Base-by-base conservation (phyloP, 1,139 yeast species). In the Saccharomyces pastorianus region DNA sequence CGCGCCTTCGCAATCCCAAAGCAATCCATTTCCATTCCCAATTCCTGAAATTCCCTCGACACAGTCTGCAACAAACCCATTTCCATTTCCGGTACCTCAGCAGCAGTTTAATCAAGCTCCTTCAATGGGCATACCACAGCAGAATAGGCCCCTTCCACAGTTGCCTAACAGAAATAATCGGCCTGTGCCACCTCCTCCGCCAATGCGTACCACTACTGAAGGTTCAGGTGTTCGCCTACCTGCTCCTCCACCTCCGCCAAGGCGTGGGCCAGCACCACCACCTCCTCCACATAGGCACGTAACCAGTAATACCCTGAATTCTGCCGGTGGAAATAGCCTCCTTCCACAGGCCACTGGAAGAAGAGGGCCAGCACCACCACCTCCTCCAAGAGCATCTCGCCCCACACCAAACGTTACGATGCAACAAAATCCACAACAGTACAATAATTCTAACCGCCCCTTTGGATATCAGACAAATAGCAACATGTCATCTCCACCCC, bases 101-200 rank as follows among this genome's bases (percentile, higher is more conserved):
- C 63, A 61, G 26, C 54, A 67, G 5, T 59, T 61, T n/a, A 46
- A 38, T 28, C 49, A n/a, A 2, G 66, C 68, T 31, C 57, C 64
- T 34, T 61, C 62, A 6, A 51, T 50, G 31, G 20, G 51, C 51
- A 23, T 49, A 42, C 44, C 46, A n/a, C 52, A 50, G 25, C 52
- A 50, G 34, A 29, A 23, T 38, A 47, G 53, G n/a, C 58, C 60
- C 20, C 46, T 53, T 47, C 54, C 58, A 11, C 62, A 26, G 61
- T 64, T 8, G 59, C 63, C 13, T 58, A 7, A 63, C 64, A 26
- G 62, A 67, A 14, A 32, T 17, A 46, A 44, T 20, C 62, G 69
- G 31, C 72, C 72, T 6, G 73, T 74, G 8, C 72, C 76, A 25
- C 72, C 74, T 6, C 75, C 77, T 7, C 71, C 75, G 14, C 67